Evolutionary conservation across 2,329 filamentous ascomycete species (phyloP).

Genomic region (Clonostachys solani): DNA sequence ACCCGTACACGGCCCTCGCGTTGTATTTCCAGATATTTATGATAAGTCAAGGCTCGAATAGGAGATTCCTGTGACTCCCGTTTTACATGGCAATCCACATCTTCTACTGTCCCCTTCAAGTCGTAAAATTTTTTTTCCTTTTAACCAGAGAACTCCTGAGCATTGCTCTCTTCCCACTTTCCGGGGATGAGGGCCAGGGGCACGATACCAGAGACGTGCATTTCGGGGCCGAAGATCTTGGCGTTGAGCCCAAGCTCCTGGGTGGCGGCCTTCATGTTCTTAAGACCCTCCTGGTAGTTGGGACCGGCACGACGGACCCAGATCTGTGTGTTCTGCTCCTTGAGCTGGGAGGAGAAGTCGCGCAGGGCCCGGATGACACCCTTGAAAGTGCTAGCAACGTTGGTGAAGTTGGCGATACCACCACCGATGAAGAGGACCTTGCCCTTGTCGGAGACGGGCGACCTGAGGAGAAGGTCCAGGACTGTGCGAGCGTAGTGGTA

Average conservation of each 20-base stretch:
- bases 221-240: conserved; percentile 68
- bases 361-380: conserved; percentile 95
- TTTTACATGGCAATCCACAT: conserved; percentile 2
- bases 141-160: conserved; percentile 58
- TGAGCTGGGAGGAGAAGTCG: conserved; percentile 79
- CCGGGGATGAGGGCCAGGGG: conserved; percentile 76
- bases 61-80: neutral
- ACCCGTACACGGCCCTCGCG: conserved; percentile 2
- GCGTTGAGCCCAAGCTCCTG: conserved; percentile 80
- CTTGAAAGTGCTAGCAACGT: conserved; percentile 99
- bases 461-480: conserved; percentile 93
- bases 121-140: neutral
- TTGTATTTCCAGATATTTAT: neutral
- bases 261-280: conserved; percentile 98
- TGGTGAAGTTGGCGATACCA: conserved; percentile 99
- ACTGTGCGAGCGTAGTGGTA: conserved; percentile 99
- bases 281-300: conserved; percentile 99
- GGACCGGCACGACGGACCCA: conserved; percentile 86
- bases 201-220: conserved; percentile 97
- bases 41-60: neutral
- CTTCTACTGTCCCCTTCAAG: conserved; percentile 1
- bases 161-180: conserved; percentile 57
- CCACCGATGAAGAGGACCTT: conserved; percentile 99
- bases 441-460: conserved; percentile 78
- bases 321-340: conserved; percentile 97